Evolutionary conservation across 257 asterid genomes (phyloP), one percentile per base, ranked within the genome.

Genomic region (Forsythia suspensa): DNA sequence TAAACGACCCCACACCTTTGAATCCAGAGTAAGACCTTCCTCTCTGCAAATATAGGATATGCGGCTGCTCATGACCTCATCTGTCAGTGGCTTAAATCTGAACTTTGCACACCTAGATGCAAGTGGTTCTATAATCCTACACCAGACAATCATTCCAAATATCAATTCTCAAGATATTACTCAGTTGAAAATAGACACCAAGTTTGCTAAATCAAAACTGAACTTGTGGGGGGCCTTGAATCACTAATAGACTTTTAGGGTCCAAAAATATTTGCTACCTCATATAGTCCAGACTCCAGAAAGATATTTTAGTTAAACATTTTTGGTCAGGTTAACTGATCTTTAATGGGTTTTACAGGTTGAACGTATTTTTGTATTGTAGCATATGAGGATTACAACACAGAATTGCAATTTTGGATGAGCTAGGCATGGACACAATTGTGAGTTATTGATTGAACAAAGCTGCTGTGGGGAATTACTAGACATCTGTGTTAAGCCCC

Each of bases 81-180:
- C 96, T 8, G 96, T 89, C 43, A 95, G 98, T 72, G 99, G 96
- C 89, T 93, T 95, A 91, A 95, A 95, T 83, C 99, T 89, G 85
- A 93, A 93, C 81, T 95, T 95, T 1, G 99, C 98, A 85, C 98
- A 95, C 89, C 98, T 89, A 78, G 99, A 95, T 77, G 98, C 97
- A 74, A 91, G 99, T 51, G 99, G 98, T 86, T 93, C 99, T 69
- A 95, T 93, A 74, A 95, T 93, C 87, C 97, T 93, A 88, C 51
- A 80, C 34, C 75, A 65, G 74, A 71, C 43, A 21, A 51, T 72
- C 38, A 52, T 75, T 59, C 63, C 68, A 63, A 59, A 77, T n/a
- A 82, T 82, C 82, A 81, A 80, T 51, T 77, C 73, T 71, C 39
- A 39, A 18, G 74, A 74, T 67, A 9, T 46, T 20, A 52, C 51